phyloP scores from a whole-genome alignment of 768 basidiomycete genomes.

The Mycena sanguinolenta region DNA sequence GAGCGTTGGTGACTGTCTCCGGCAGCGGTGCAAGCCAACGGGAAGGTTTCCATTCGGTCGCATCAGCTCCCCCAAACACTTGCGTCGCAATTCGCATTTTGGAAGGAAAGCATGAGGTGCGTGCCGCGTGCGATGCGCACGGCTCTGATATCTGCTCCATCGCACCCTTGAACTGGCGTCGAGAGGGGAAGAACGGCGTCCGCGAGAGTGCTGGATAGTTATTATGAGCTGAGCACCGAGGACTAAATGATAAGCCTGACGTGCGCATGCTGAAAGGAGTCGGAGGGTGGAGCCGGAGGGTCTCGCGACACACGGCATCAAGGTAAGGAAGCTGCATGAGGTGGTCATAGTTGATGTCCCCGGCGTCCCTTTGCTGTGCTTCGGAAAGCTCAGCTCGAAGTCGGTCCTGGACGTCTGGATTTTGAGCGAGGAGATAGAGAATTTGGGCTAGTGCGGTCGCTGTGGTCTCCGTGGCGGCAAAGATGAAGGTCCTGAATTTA shows the following conservation, averaged over 20 bases:
- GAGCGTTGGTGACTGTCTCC: not conserved
- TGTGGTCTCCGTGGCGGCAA: constrained; percentile 10
- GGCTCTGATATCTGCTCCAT: constrained; percentile 41
- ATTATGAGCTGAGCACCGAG: not conserved
- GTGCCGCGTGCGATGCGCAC: constrained; percentile 45
- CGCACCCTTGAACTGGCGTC: constrained; percentile 43
- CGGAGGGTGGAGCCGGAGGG: not conserved
- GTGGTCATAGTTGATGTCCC: not conserved
- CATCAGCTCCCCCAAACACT: constrained; percentile 58
- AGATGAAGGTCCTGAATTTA: not conserved
- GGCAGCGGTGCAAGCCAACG: constrained; percentile 48
- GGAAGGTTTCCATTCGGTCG: constrained; percentile 60
- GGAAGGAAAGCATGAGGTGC: constrained; percentile 42
- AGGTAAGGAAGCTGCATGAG: constrained; percentile 3
- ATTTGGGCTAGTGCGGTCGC: not conserved
- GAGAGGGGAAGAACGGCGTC: constrained; percentile 47
- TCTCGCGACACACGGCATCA: constrained; percentile 4
- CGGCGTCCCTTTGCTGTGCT: not conserved
- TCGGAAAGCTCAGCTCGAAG: not conserved
- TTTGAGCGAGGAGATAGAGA: not conserved
- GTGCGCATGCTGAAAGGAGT: not conserved
- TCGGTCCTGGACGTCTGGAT: constrained; percentile 1
- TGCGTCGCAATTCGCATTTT: constrained; percentile 49
- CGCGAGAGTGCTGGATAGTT: not conserved
- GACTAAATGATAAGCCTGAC: not conserved